These are phyloP conservation scores for Metschnikowia kunwiensis DNA, from an alignment of 805 yeast species.

Conservation along the genomic window DNA sequence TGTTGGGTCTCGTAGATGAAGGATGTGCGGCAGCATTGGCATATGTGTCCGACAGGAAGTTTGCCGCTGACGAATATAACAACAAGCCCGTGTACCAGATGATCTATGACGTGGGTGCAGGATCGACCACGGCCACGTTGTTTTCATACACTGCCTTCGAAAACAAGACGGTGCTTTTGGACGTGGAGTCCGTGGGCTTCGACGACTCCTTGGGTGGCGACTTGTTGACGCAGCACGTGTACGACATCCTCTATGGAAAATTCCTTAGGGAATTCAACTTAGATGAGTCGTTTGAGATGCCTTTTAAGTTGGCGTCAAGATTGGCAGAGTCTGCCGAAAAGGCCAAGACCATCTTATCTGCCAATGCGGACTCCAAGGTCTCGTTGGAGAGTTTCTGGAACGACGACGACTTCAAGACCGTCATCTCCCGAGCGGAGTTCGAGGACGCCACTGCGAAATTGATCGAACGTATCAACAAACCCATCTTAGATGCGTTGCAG, in stretches of 20 bases:
- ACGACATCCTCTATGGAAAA: slow-evolving; percentile 55
- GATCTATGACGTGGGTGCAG: slow-evolving; percentile 90
- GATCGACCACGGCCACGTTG: slow-evolving; percentile 84
- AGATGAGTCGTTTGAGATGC: slow-evolving; percentile 40
- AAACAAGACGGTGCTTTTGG: slow-evolving; percentile 45
- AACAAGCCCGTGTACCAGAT: slow-evolving; percentile 54
- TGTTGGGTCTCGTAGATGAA: slow-evolving; percentile 75
- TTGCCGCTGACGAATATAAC: slow-evolving; percentile 32
- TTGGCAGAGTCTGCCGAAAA: slow-evolving; percentile 83
- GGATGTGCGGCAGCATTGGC: slow-evolving; percentile 90
- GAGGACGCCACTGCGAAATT: slow-evolving; percentile 54
- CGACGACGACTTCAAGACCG: slow-evolving; percentile 70
- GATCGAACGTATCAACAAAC: slow-evolving; percentile 46
- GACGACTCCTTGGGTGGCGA: slow-evolving; percentile 76
- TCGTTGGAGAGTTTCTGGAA: slow-evolving; percentile 71
- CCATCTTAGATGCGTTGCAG: slow-evolving; percentile 52
- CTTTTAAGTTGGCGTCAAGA: slow-evolving; percentile 61
- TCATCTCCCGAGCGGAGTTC: slow-evolving; percentile 75
- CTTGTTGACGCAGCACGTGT: slow-evolving; percentile 61
- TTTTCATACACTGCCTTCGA: slow-evolving; percentile 54
- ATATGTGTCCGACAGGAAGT: slow-evolving; percentile 57
- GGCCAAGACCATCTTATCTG: slow-evolving; percentile 82
- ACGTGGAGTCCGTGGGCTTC: slow-evolving; percentile 69
- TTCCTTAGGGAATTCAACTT: slow-evolving; percentile 47
- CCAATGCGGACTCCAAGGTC: slow-evolving; percentile 75